These are phyloP conservation scores for Metschnikowia shivogae DNA, from an alignment of 805 yeast genomes.

Conservation along the genomic window DNA sequence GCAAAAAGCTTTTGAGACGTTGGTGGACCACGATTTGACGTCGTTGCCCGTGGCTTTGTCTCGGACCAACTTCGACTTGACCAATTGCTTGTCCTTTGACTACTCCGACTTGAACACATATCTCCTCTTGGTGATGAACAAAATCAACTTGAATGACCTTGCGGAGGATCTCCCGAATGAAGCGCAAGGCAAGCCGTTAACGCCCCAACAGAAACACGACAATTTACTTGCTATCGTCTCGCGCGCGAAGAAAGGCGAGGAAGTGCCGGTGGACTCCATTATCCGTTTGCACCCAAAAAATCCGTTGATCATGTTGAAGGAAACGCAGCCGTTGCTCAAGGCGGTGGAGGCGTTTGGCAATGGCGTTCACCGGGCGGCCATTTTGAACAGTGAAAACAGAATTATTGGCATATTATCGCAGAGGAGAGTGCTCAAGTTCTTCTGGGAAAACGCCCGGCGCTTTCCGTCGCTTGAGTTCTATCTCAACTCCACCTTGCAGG, in stretches of 20 bases:
- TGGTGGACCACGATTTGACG: constrained; percentile 69
- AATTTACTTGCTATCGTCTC: constrained; percentile 41
- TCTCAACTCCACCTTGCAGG: constrained; percentile 63
- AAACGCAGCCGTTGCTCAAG: constrained; percentile 59
- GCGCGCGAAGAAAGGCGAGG: constrained; percentile 80
- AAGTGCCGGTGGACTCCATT: constrained; percentile 88
- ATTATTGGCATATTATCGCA: constrained; percentile 87
- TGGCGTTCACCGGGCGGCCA: constrained; percentile 93
- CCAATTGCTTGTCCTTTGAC: constrained; percentile 79
- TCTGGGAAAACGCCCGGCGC: constrained; percentile 90
- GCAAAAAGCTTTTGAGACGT: constrained; percentile 81
- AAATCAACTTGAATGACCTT: constrained; percentile 41
- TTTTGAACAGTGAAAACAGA: constrained; percentile 41
- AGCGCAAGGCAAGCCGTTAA: constrained; percentile 18
- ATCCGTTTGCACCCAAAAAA: constrained; percentile 81
- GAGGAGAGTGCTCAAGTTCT: constrained; percentile 74
- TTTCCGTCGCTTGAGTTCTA: constrained; percentile 78
- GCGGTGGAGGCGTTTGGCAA: constrained; percentile 88
- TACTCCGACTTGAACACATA: constrained; percentile 88
- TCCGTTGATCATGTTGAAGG: constrained; percentile 76
- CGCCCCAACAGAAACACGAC: constrained; percentile 30
- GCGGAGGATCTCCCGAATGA: constrained; percentile 25
- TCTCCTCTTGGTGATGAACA: constrained; percentile 77
- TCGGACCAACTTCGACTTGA: constrained; percentile 39
- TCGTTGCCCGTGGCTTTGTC: constrained; percentile 67